Percentiles rank a stretch among this genome's conserved stretches.
Evolutionary conservation across 441 rosid genomes (phyloP).

Genomic region (Isatis lusitanica): DNA sequence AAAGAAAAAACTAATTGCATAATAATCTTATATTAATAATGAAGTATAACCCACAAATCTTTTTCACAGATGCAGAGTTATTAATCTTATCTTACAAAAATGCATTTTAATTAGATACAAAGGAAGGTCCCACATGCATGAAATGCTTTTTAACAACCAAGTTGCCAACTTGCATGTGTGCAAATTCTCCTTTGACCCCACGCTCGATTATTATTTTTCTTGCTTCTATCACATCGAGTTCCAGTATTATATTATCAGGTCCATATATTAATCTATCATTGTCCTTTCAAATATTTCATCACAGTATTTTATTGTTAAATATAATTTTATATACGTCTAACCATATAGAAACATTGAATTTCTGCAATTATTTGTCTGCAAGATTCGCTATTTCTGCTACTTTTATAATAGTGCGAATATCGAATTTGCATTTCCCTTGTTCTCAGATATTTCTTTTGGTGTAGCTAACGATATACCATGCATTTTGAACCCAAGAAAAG

Average conservation of each 20-base stretch:
- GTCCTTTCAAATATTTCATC: slow-evolving; percentile 25
- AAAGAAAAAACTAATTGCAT: background rate
- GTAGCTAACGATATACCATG: background rate
- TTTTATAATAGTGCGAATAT: slow-evolving; percentile 2
- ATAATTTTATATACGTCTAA: background rate
- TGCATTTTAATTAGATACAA: slow-evolving; percentile 14
- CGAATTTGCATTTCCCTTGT: slow-evolving; percentile 6
- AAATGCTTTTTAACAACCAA: slow-evolving; percentile 35
- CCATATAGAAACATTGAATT: slow-evolving; percentile 25
- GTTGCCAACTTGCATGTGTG: slow-evolving; percentile 42
- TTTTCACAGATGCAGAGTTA: slow-evolving; percentile 2
- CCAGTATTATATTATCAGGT: background rate
- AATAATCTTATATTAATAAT: slow-evolving; percentile 6
- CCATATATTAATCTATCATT: slow-evolving; percentile 2
- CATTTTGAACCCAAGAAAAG: background rate
- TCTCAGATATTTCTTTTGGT: background rate
- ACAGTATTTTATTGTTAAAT: background rate
- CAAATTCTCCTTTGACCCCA: slow-evolving; percentile 39
- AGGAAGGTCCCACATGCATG: slow-evolving; percentile 32
- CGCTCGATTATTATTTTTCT: slow-evolving; percentile 24
- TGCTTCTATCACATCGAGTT: slow-evolving; percentile 24
- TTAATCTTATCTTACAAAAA: slow-evolving; percentile 24
- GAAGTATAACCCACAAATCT: slow-evolving; percentile 2
- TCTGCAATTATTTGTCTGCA: slow-evolving; percentile 14
- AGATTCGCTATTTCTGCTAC: slow-evolving; percentile 19